Base-by-base conservation (phyloP, 1,284 basidiomycete species). In the Fomitopsis pinicola region DNA sequence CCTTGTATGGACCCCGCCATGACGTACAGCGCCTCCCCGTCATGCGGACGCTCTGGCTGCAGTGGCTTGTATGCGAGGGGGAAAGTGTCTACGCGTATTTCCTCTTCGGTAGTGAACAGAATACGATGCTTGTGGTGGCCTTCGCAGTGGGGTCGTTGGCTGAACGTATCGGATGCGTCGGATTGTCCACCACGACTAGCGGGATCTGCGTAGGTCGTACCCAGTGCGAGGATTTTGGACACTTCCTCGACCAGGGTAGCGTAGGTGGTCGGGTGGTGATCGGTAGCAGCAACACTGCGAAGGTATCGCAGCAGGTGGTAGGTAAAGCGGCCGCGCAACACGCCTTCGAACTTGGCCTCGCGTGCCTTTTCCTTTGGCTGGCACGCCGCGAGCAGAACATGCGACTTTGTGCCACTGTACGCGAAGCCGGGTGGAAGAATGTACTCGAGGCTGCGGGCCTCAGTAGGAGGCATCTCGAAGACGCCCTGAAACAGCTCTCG, bases 321-420 rank as follows among this genome's bases (percentile, higher is more conserved):
- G 17, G 45, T 36, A 42, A 36, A 53, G 33, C 33, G 33, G 28
- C 54, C 54, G 54, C 54, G 19, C 6, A 7, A 9, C 19, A 12
- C 33, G 2, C 14, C 14, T 1, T 9, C 36, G 30, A 44, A 14
- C 14, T 9, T 38, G 26, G 17, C 35, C 15, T 62, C 63, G 17
- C 28, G 42, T 2, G 63, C 63, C n/a, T 36, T 22, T 30, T 64
- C 61, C 10, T 30, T 40, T 14, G 42, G 33, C 9, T 50, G 53
- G 44, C 63, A 64, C 1, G 63, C 63, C 8, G 63, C 61, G 7
- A 64, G 55, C 14, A 62, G 44, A 22, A 64, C 59, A 38, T 64
- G 61, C 7, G 57, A 59, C 28, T 56, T 19, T 19, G 59, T 58
- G n/a, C 44, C 30, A 8, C 46, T 58, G 45, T 58, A 58, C n/a